phyloP scores from a whole-genome alignment of 306 rosid species.

The Sechiopsis laciniata region DNA sequence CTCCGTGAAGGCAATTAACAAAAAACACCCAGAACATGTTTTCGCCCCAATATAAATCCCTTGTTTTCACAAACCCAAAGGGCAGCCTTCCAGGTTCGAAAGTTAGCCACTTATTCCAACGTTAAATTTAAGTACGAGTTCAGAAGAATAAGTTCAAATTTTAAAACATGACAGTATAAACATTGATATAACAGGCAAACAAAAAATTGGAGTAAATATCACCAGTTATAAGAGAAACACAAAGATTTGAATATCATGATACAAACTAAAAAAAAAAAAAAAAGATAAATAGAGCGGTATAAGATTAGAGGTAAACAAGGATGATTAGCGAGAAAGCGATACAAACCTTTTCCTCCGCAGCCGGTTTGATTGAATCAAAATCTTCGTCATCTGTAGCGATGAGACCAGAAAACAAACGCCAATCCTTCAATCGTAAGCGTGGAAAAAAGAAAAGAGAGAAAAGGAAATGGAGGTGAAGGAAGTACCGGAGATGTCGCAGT shows the following conservation, averaged over 20 bases:
- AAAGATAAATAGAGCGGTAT: background rate
- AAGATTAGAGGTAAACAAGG: background rate
- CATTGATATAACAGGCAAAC: conserved; percentile 1
- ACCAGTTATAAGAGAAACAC: background rate
- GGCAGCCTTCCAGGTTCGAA: no score
- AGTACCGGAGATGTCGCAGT: conserved; percentile 7
- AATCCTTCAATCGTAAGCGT: background rate
- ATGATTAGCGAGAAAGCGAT: background rate
- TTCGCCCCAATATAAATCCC: background rate
- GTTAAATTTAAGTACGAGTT: background rate
- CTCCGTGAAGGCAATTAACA: background rate
- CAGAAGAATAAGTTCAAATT: background rate
- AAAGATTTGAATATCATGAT: background rate
- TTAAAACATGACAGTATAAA: background rate
- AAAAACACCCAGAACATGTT: background rate
- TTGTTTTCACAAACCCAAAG: background rate
- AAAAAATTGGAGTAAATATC: background rate
- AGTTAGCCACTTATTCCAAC: no score
- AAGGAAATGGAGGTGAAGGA: background rate
- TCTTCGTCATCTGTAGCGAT: background rate
- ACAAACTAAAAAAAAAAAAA: background rate
- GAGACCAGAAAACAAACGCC: background rate
- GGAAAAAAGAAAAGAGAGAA: no score
- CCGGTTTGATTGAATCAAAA: background rate
- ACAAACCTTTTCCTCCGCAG: background rate